phyloP scores from a whole-genome alignment of 192 early-diverging fungal species.

The Rhizophlyctis rosea region DNA sequence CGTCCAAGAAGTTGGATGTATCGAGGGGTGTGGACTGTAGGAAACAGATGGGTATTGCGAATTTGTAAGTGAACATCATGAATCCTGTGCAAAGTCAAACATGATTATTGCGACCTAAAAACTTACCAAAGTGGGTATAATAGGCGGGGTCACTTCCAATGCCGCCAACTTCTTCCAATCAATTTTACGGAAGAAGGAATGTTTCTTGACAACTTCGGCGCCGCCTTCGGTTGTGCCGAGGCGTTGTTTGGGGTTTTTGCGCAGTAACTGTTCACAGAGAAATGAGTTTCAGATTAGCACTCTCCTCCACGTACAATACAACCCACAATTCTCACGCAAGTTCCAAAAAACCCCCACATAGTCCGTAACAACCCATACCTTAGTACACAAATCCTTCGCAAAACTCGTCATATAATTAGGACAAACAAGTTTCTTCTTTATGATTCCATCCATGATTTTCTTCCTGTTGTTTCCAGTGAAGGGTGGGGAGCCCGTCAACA shows the following conservation, averaged over 20 bases:
- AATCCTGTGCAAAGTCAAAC: neutral
- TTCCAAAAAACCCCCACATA: neutral
- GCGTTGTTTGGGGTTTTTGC: constrained; percentile 58
- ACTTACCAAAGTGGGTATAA: constrained; percentile 49
- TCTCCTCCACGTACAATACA: neutral
- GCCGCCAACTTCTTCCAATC: constrained; percentile 52
- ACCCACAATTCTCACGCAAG: neutral
- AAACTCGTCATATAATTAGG: constrained; percentile 78
- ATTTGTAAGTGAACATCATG: no score
- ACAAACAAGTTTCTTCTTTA: constrained; percentile 74
- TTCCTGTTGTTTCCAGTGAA: constrained; percentile 78
- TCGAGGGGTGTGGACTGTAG: constrained; percentile 55
- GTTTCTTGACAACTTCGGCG: constrained; percentile 57
- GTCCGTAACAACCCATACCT: constrained; percentile 25
- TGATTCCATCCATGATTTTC: constrained; percentile 80
- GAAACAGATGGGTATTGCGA: neutral
- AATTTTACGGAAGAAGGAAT: constrained; percentile 63
- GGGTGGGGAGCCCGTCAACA: constrained; percentile 75
- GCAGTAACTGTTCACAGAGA: constrained; percentile 43
- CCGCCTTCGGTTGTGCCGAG: constrained; percentile 41
- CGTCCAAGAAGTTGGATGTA: constrained; percentile 75
- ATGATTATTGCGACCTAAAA: no score
- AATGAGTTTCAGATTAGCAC: neutral
- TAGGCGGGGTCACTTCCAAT: constrained; percentile 31
- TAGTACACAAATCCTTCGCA: constrained; percentile 74